phyloP scores from a whole-genome alignment of 1,139 yeast genomes.

The Zhuliangozyma blackwelliae region DNA sequence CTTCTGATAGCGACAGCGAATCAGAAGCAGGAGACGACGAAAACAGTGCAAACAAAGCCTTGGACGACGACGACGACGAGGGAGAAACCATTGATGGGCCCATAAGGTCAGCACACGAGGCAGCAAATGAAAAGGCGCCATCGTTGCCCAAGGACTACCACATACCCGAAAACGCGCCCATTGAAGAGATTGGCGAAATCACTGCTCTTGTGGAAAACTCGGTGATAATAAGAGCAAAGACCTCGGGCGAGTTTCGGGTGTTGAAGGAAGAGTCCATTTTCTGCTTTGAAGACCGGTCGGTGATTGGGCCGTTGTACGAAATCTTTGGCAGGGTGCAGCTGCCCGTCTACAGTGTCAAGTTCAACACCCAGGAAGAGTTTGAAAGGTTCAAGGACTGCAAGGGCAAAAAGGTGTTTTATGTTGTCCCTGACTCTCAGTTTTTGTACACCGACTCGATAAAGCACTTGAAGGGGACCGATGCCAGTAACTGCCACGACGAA shows the following conservation, averaged over 20 bases:
- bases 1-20: constrained; percentile 1
- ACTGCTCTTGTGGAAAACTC: constrained; percentile 68
- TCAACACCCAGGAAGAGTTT: constrained; percentile 51
- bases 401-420: constrained; percentile 66
- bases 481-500: constrained; percentile 92
- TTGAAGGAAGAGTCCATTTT: constrained; percentile 78
- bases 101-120: constrained; percentile 74
- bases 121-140: constrained; percentile 64
- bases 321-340: constrained; percentile 84
- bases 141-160: constrained; percentile 62
- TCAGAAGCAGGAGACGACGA: constrained; percentile 14
- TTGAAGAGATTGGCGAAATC: constrained; percentile 72
- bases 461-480: constrained; percentile 81
- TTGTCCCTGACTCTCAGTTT: constrained; percentile 78
- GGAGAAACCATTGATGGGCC: constrained; percentile 50
- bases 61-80: constrained; percentile 37
- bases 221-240: constrained; percentile 66
- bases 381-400: constrained; percentile 38
- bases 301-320: constrained; percentile 83
- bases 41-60: too few relatives aligned
- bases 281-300: constrained; percentile 67
- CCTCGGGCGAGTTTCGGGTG: constrained; percentile 82
- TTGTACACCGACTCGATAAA: constrained; percentile 71
- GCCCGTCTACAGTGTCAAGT: constrained; percentile 79
- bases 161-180: constrained; percentile 56